phyloP scores from a whole-genome alignment of 768 basidiomycete genomes.

The Boletus sp. region DNA sequence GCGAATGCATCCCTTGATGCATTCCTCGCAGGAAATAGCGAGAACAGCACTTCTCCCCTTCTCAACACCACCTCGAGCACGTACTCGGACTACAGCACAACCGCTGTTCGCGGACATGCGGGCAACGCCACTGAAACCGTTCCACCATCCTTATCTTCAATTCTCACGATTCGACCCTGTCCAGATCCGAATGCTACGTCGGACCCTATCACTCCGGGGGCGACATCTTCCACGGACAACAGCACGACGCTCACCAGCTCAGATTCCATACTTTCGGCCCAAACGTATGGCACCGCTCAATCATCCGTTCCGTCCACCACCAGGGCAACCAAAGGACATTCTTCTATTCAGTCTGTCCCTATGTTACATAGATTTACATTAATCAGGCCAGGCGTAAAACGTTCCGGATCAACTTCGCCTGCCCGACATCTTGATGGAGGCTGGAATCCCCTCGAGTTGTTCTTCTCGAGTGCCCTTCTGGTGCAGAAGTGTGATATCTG shows the following conservation, averaged over 20 bases:
- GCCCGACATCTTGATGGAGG: conserved; percentile 33
- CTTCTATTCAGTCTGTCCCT: conserved; percentile 55
- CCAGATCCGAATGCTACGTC: conserved; percentile 48
- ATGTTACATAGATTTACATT: conserved; percentile 84
- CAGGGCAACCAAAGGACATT: conserved; percentile 74
- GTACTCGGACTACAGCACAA: conserved; percentile 65
- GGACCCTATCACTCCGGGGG: conserved; percentile 39
- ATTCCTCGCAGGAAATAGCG: conserved; percentile 31
- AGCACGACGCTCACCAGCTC: conserved; percentile 39
- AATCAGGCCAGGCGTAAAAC: conserved; percentile 73
- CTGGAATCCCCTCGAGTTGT: conserved; percentile 78
- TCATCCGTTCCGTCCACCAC: conserved; percentile 49
- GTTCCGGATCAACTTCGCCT: conserved; percentile 33
- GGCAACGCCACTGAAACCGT: conserved; percentile 37
- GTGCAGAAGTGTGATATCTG: conserved; percentile 83
- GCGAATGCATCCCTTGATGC: conserved; percentile 10
- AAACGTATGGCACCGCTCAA: conserved; percentile 62
- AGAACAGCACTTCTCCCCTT: conserved; percentile 53
- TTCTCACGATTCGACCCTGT: conserved; percentile 64
- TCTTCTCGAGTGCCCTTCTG: conserved; percentile 70
- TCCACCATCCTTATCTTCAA: conserved; percentile 62
- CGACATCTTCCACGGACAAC: conserved; percentile 25
- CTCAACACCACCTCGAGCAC: conserved; percentile 42
- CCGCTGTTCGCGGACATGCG: conserved; percentile 55
- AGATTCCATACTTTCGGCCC: conserved; percentile 52